Base-by-base conservation (phyloP, 768 basidiomycete species). In the Hydnomerulius pinastri region DNA sequence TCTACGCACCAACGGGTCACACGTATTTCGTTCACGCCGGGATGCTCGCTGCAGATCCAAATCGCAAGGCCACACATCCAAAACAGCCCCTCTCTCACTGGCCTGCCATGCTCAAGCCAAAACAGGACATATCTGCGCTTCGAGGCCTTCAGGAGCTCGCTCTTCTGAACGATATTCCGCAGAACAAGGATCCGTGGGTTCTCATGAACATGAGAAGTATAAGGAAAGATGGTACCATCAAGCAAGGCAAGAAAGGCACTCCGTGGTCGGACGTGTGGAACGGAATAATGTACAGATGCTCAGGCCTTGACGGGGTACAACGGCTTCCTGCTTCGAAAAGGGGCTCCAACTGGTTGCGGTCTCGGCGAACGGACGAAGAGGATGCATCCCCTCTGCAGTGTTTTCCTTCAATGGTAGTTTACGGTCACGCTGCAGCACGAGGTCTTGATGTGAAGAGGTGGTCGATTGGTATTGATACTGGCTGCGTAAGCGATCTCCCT, bases 391-490 rank as follows among this genome's bases (percentile, higher is more conserved):
- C 56, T 5, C 62, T 87, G 9, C 80, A 81, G 4, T 92, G 90
- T 58, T 78, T 81, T 57, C 87, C 91, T 2, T 76, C 82, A 1
- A 88, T 80, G 32, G 83, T 92, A n/a, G 69, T 96, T 6, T 97
- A 96, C 65, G 95, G 92, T 0, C 95, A 97, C 61, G 78, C 85
- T 7, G 93, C 94, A 5, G 73, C 78, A 3, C 76, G 90, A 23
- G 90, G 89, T 11, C 74, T 97, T 11, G 91, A 94, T 64, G 67
- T 92, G 56, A 86, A 87, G 54, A 76, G 87, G 18, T 96, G 88
- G 87, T 82, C 85, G 3, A 71, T 93, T 52, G 95, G 95, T 2
- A 69, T 96, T 28, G 95, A 98, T 65, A 79, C 87, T 0, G 94
- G 90, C 10, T 96, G 93, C 62, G 89, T 92, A 64, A 65, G 85